phyloP scores from a whole-genome alignment of 1,284 basidiomycete genomes.

The Leccinum proliferum region DNA sequence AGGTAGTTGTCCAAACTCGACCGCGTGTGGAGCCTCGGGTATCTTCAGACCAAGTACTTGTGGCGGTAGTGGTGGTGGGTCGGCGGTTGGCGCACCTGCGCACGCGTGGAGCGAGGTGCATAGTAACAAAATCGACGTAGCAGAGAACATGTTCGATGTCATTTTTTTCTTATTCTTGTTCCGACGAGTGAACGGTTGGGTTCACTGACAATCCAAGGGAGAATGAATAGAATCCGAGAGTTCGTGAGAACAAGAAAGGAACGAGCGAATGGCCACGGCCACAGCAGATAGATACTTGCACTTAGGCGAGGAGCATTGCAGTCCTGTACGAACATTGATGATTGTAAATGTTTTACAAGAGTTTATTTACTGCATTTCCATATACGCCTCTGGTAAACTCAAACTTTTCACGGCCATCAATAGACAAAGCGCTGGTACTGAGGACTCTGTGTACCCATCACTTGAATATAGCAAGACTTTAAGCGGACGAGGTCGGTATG shows the following conservation, averaged over 20 bases:
- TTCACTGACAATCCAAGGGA: background rate
- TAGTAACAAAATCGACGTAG: slow-evolving; percentile 11
- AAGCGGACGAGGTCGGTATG: slow-evolving; percentile 46
- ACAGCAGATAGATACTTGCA: slow-evolving; percentile 7
- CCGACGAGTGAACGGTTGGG: background rate
- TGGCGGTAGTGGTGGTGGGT: slow-evolving; percentile 38
- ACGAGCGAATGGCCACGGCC: background rate
- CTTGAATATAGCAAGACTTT: slow-evolving; percentile 71
- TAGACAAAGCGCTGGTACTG: slow-evolving; percentile 81
- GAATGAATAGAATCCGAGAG: background rate
- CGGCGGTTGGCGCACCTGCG: slow-evolving; percentile 13
- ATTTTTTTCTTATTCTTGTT: slow-evolving; percentile 6
- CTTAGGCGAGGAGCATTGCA: background rate
- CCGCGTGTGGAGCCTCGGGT: slow-evolving; percentile 29
- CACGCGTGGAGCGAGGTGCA: slow-evolving; percentile 9
- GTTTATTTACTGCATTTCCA: slow-evolving; percentile 57
- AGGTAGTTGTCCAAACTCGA: slow-evolving; percentile 18
- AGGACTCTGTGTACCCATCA: slow-evolving; percentile 91
- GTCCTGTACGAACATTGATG: too few relatives aligned
- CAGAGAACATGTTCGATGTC: slow-evolving; percentile 11
- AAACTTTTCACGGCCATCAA: slow-evolving; percentile 78
- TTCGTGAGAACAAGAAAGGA: background rate
- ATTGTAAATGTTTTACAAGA: too few relatives aligned
- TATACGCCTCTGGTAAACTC: slow-evolving; percentile 83
- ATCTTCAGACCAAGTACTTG: slow-evolving; percentile 16